A percentile compares a stretch with the other conserved stretches of the same genome.
Conservation (phyloP, 2,329 filamentous ascomycete genomes). For the Colletotrichum falcatum region DNA sequence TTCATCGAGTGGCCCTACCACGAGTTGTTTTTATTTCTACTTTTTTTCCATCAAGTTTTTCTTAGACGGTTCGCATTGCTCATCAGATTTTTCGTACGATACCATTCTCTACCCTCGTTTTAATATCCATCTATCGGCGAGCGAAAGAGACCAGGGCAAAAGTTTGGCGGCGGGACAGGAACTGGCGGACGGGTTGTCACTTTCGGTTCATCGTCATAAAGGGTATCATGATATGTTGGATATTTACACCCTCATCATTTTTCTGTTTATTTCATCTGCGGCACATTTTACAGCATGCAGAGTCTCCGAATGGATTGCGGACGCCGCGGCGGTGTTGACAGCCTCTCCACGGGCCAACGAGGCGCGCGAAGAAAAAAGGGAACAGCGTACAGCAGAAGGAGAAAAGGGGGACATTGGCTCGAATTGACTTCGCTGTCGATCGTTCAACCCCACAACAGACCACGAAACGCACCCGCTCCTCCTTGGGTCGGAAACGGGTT, state of each 20-base stretch:
- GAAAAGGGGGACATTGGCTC: slow-evolving; percentile 12
- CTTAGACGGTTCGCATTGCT: slow-evolving; percentile 33
- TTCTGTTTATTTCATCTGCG: slow-evolving; percentile 14
- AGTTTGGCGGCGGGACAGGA: slow-evolving; percentile 32
- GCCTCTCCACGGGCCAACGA: neutral
- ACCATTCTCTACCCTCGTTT: slow-evolving; percentile 41
- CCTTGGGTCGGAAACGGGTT: slow-evolving; percentile 15
- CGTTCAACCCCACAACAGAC: slow-evolving; percentile 23
- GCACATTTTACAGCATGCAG: neutral
- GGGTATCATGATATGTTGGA: slow-evolving; percentile 36
- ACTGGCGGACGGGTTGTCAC: slow-evolving; percentile 32
- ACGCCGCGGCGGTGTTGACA: neutral
- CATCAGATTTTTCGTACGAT: slow-evolving; percentile 23
- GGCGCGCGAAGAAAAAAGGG: slow-evolving; percentile 2
- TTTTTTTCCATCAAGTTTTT: neutral
- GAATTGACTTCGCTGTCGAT: slow-evolving; percentile 29
- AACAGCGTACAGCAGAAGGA: neutral
- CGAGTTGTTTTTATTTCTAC: too few species aligned
- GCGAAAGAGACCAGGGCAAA: slow-evolving; percentile 37
- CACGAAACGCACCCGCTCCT: slow-evolving; percentile 9
- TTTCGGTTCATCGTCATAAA: slow-evolving; percentile 34
- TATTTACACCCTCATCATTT: slow-evolving; percentile 18
- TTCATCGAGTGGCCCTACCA: slow-evolving; percentile 16
- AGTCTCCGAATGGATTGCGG: neutral
- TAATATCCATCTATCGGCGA: slow-evolving; percentile 41